These are phyloP conservation scores for Olyra latifolia DNA, from an alignment of 176 grass and related monocot species.

Conservation along the genomic window DNA sequence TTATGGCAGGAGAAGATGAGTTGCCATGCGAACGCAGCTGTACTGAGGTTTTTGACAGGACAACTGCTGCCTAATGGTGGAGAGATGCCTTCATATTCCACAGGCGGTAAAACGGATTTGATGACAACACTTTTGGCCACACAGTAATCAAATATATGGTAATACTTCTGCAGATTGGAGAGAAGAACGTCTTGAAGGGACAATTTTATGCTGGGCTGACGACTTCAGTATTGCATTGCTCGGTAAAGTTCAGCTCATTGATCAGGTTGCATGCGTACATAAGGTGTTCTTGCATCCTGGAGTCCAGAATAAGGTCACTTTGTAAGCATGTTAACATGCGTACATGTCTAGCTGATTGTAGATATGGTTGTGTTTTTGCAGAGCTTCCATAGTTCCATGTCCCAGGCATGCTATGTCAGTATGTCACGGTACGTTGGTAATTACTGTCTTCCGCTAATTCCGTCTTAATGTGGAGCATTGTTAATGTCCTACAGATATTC, in stretches of 20 bases:
- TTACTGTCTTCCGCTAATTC: background rate
- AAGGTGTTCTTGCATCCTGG: background rate
- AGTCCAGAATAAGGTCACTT: background rate
- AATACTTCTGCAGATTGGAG: background rate
- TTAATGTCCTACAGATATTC: background rate
- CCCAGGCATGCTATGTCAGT: background rate
- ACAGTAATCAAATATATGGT: background rate
- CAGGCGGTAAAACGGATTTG: background rate
- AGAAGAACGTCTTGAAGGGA: background rate
- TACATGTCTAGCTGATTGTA: slow-evolving; percentile 8
- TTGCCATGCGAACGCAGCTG: background rate
- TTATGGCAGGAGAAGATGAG: slow-evolving; percentile 86
- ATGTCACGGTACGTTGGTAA: background rate
- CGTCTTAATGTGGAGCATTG: background rate
- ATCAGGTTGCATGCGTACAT: slow-evolving; percentile 23
- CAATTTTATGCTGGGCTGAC: background rate
- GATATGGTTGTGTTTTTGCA: background rate
- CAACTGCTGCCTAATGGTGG: background rate
- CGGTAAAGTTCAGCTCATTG: slow-evolving; percentile 4
- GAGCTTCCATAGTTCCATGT: background rate
- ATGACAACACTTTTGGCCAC: background rate
- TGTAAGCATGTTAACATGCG: background rate
- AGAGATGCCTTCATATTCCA: background rate
- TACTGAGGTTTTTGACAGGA: slow-evolving; percentile 23
- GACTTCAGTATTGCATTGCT: background rate